These are phyloP conservation scores for Austroboletus festivus DNA, from an alignment of 768 basidiomycete species.

Conservation along the genomic window DNA sequence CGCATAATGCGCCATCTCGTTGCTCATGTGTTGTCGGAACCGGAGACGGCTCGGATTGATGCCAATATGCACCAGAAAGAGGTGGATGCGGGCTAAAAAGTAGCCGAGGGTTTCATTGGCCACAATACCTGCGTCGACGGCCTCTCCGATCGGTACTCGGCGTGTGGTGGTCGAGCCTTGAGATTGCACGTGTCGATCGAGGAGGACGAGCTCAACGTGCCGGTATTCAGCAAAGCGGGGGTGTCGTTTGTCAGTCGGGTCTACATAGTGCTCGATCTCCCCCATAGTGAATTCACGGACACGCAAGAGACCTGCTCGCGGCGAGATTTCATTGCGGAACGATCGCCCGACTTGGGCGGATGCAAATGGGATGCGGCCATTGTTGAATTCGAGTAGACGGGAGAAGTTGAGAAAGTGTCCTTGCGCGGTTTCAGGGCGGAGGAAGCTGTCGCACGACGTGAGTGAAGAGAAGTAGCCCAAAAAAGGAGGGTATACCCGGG, in stretches of 20 bases:
- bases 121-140: constrained; percentile 80
- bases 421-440: constrained; percentile 97
- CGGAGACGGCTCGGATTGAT: constrained; percentile 79
- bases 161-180: constrained; percentile 64
- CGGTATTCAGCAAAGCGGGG: constrained; percentile 78
- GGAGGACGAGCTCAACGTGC: constrained; percentile 68
- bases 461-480: not conserved
- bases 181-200: constrained; percentile 82
- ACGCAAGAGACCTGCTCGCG: constrained; percentile 91
- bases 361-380: constrained; percentile 93
- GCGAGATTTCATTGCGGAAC: constrained; percentile 98
- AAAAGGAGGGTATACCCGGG: constrained; percentile 58
- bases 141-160: constrained; percentile 80
- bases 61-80: constrained; percentile 88
- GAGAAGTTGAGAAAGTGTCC: constrained; percentile 99
- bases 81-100: constrained; percentile 89
- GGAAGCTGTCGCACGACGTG: constrained; percentile 54
- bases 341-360: constrained; percentile 95
- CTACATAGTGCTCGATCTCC: constrained; percentile 98
- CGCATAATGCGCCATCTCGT: constrained; percentile 99
- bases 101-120: constrained; percentile 98
- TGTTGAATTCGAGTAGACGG: constrained; percentile 96
- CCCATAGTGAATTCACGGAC: constrained; percentile 99
- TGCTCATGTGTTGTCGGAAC: constrained; percentile 97
- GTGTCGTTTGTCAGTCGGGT: constrained; percentile 89